Evolutionary conservation across 2,329 filamentous ascomycete species (phyloP).

Genomic region (Ascochyta koolunga): DNA sequence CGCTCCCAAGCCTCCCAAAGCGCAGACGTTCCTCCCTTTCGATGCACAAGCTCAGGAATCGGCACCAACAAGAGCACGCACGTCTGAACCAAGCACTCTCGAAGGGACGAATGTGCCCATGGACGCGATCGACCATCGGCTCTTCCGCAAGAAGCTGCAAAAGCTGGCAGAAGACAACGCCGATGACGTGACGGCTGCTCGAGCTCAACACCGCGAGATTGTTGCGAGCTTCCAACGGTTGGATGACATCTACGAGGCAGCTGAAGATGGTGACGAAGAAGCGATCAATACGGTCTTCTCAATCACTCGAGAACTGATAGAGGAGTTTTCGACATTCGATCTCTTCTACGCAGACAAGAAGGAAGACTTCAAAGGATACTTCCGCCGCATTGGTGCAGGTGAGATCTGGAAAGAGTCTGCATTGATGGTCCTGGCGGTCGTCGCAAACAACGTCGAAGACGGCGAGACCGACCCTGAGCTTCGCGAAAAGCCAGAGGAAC

Average conservation of each 20-base stretch:
- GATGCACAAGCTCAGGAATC: constrained; percentile 18
- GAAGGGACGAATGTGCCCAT: constrained; percentile 39
- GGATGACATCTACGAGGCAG: constrained; percentile 46
- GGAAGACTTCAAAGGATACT: constrained; percentile 49
- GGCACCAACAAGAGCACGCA: not conserved
- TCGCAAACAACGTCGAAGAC: constrained; percentile 43
- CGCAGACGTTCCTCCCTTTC: constrained; percentile 39
- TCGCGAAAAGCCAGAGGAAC: constrained; percentile 31
- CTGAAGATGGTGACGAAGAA: constrained; percentile 57
- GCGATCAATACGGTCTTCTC: constrained; percentile 64
- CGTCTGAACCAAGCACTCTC: constrained; percentile 23
- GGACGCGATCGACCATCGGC: constrained; percentile 34
- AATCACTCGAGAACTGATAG: constrained; percentile 62
- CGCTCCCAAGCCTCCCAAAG: constrained; percentile 23
- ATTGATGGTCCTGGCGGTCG: constrained; percentile 43
- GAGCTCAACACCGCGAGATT: constrained; percentile 47
- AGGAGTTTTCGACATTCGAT: constrained; percentile 65
- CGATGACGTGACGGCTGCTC: constrained; percentile 52
- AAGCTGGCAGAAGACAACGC: constrained; percentile 29
- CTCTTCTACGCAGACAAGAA: constrained; percentile 61
- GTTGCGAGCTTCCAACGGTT: constrained; percentile 54
- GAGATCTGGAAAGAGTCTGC: constrained; percentile 45
- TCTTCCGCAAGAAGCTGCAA: constrained; percentile 40
- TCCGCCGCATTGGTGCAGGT: constrained; percentile 38
- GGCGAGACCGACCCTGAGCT: constrained; percentile 37